Percentiles rank a stretch among this genome's conserved stretches.
phyloP scores from a whole-genome alignment of 805 yeast species.

The Dipodascopsis uninucleata region DNA sequence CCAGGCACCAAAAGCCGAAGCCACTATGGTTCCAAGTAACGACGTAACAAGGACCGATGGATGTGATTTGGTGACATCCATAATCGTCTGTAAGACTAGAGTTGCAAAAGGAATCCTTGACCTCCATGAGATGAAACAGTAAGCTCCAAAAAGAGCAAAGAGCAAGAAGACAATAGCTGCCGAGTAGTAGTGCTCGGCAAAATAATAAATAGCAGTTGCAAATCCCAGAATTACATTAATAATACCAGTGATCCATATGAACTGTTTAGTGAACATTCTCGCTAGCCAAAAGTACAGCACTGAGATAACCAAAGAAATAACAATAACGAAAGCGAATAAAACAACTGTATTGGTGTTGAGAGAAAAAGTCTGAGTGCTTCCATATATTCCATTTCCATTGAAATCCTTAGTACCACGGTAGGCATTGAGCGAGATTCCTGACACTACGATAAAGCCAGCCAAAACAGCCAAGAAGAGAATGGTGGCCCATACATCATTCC shows the following conservation, averaged over 20 bases:
- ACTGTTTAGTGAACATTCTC: constrained; percentile 58
- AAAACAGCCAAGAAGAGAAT: constrained; percentile 49
- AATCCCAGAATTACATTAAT: constrained; percentile 64
- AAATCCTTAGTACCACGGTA: constrained; percentile 53
- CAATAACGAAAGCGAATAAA: constrained; percentile 61
- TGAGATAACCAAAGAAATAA: constrained; percentile 58
- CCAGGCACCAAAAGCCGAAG: constrained; percentile 61
- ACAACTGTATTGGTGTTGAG: constrained; percentile 72
- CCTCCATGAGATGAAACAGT: constrained; percentile 70
- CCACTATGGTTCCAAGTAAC: constrained; percentile 53
- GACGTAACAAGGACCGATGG: constrained; percentile 68
- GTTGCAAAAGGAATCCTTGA: constrained; percentile 71
- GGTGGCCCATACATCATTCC: constrained; percentile 66
- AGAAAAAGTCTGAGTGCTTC: constrained; percentile 50
- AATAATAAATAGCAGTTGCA: constrained; percentile 72
- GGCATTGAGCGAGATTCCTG: constrained; percentile 64
- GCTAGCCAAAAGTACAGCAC: constrained; percentile 56
- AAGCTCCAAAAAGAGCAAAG: constrained; percentile 61
- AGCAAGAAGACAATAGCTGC: constrained; percentile 74
- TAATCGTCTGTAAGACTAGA: constrained; percentile 62
- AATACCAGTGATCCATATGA: constrained; percentile 66
- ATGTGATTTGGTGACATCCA: constrained; percentile 68
- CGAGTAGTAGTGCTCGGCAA: constrained; percentile 65
- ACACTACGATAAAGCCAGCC: constrained; percentile 66
- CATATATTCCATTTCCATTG: constrained; percentile 64